Conservation (phyloP, 306 rosid species). For the Neltuma alba region DNA sequence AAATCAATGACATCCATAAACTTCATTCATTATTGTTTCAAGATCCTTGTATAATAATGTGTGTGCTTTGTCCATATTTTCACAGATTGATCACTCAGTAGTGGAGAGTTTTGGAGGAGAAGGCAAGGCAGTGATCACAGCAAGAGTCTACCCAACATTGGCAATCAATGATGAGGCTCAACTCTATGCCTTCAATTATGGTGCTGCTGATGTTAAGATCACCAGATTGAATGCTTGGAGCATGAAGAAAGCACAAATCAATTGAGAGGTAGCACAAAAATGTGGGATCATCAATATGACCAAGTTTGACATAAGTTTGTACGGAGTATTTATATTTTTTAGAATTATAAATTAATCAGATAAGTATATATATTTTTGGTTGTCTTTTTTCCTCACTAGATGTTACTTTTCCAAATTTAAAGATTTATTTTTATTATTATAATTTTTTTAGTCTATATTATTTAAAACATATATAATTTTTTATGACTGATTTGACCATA, state of each 20-base stretch:
- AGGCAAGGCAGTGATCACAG: constrained; percentile 62
- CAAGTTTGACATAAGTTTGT: too few relatives aligned
- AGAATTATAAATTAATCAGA: too few relatives aligned
- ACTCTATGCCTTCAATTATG: constrained; percentile 60
- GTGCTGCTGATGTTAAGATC: constrained; percentile 45
- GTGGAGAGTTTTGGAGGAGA: constrained; percentile 74
- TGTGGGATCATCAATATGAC: too few relatives aligned
- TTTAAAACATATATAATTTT: too few relatives aligned
- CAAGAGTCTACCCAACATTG: too few relatives aligned
- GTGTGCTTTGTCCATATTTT: neutral
- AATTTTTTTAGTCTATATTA: too few relatives aligned
- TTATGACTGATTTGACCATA: too few relatives aligned
- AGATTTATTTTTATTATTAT: too few relatives aligned
- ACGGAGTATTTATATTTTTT: too few relatives aligned
- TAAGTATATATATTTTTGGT: too few relatives aligned
- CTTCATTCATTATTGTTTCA: neutral
- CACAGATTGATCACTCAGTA: constrained; percentile 65
- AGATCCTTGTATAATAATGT: neutral
- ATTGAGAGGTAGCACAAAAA: neutral
- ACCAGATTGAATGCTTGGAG: constrained; percentile 61
- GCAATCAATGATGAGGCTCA: constrained; percentile 45
- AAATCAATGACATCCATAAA: neutral
- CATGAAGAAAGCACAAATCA: constrained; percentile 6
- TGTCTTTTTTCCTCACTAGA: too few relatives aligned
- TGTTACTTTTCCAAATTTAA: too few relatives aligned